Conservation (phyloP, 2,329 filamentous ascomycete species). For the Trichophyton mentagrophytes region DNA sequence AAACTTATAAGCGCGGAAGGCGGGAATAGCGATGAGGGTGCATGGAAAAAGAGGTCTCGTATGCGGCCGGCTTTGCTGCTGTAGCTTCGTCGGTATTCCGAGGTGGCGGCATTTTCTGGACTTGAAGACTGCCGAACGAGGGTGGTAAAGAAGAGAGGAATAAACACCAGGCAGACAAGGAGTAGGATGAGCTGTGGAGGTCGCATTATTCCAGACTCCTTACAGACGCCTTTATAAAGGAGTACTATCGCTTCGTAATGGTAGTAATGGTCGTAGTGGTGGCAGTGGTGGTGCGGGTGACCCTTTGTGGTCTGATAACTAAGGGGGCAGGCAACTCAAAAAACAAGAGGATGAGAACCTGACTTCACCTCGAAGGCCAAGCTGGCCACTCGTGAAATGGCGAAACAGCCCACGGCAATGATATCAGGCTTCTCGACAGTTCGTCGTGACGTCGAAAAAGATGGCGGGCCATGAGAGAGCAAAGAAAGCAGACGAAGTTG, state of each 20-base stretch:
- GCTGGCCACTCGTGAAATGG: slow-evolving; percentile 25
- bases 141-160: slow-evolving; percentile 37
- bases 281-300: background rate
- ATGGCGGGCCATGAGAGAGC: background rate
- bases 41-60: slow-evolving; percentile 53
- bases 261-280: background rate
- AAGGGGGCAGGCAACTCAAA: background rate
- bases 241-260: no score
- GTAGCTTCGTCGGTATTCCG: slow-evolving; percentile 27
- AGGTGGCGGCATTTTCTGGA: slow-evolving; percentile 22
- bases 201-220: slow-evolving; percentile 25
- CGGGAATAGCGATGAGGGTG: slow-evolving; percentile 78
- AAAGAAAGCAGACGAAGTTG: background rate
- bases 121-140: slow-evolving; percentile 33
- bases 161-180: slow-evolving; percentile 35
- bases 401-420: slow-evolving; percentile 10
- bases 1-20: slow-evolving; percentile 92
- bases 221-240: background rate
- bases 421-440: slow-evolving; percentile 7
- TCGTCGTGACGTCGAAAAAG: background rate
- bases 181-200: slow-evolving; percentile 36
- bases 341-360: background rate
- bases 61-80: slow-evolving; percentile 29
- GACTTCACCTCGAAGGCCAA: slow-evolving; percentile 11
- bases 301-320: background rate